Percentiles rank a stretch among this genome's conserved stretches.
Evolutionary conservation across 108 stramenopile species (phyloP).

Genomic region (Schizochytrium sp.): DNA sequence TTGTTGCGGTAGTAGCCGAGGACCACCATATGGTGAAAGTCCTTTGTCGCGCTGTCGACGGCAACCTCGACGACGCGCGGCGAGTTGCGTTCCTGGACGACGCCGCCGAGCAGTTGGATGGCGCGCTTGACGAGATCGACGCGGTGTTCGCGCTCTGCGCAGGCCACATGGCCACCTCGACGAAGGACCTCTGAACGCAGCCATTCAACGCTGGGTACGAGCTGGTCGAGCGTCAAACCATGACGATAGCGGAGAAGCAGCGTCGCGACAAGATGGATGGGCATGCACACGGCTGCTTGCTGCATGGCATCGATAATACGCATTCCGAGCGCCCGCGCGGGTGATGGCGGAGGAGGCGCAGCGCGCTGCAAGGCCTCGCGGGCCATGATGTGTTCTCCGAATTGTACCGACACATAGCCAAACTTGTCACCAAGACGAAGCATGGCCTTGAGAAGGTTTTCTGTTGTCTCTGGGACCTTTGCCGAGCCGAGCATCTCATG

Average conservation of each 20-base stretch:
- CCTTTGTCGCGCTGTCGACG: not conserved
- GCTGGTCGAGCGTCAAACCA: not conserved
- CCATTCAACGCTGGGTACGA: not conserved
- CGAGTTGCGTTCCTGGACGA: not conserved
- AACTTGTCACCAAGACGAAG: not conserved
- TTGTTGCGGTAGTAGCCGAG: slow-evolving; percentile 10
- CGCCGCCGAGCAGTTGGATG: not conserved
- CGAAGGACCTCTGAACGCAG: not conserved
- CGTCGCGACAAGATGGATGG: not conserved
- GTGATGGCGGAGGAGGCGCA: not conserved
- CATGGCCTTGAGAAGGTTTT: not conserved
- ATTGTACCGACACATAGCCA: not conserved
- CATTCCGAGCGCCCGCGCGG: not conserved
- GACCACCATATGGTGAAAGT: not conserved
- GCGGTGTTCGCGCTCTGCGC: not conserved
- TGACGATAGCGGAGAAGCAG: not conserved
- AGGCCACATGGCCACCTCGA: not conserved
- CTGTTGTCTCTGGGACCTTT: not conserved
- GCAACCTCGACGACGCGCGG: slow-evolving; percentile 10
- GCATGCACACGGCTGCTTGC: slow-evolving; percentile 2
- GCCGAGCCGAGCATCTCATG: not conserved
- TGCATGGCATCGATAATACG: not conserved
- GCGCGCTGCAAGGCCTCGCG: not conserved
- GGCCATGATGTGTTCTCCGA: not conserved
- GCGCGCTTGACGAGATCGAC: not conserved